These are phyloP conservation scores for Botrytis galanthina DNA, from an alignment of 2,329 filamentous ascomycete species.

Conservation along the genomic window DNA sequence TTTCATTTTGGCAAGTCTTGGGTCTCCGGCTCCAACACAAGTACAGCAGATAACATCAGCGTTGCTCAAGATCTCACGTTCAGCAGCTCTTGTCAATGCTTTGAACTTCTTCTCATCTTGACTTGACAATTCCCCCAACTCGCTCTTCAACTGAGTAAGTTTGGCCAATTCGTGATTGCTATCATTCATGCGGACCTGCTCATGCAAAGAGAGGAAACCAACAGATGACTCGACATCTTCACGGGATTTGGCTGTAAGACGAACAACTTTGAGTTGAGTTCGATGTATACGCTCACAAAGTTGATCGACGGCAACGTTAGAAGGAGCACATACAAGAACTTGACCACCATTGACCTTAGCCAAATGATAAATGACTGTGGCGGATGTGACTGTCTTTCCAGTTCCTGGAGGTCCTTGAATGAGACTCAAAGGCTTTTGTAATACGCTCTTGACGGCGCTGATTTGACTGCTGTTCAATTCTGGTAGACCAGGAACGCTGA, in stretches of 20 bases:
- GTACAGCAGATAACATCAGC: slow-evolving; percentile 99
- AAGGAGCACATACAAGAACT: slow-evolving; percentile 93
- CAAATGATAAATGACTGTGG: slow-evolving; percentile 96
- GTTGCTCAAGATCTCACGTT: slow-evolving; percentile 91
- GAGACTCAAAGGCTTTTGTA: slow-evolving; percentile 89
- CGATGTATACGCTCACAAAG: slow-evolving; percentile 94
- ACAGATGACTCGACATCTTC: slow-evolving; percentile 99
- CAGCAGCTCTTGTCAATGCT: slow-evolving; percentile 86
- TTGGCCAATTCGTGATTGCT: slow-evolving; percentile 92
- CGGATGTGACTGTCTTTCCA: slow-evolving; percentile 97
- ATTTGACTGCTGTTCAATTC: slow-evolving; percentile 96
- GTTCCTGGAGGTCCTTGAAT: slow-evolving; percentile 97
- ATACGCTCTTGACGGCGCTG: slow-evolving; percentile 89
- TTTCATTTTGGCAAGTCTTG: slow-evolving; percentile 92
- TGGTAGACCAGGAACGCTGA: slow-evolving; percentile 88
- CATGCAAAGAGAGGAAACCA: slow-evolving; percentile 89
- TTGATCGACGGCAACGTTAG: slow-evolving; percentile 97
- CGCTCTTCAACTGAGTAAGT: slow-evolving; percentile 86
- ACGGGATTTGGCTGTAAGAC: slow-evolving; percentile 96
- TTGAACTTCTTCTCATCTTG: slow-evolving; percentile 99
- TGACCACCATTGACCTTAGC: slow-evolving; percentile 94
- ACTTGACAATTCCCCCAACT: slow-evolving; percentile 86
- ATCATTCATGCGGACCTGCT: slow-evolving; percentile 97
- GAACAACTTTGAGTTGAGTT: slow-evolving; percentile 93
- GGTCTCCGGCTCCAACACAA: slow-evolving; percentile 94